Evolutionary conservation across 192 early-diverging fungal species (phyloP).

Genomic region (Backusella mclennaniae): DNA sequence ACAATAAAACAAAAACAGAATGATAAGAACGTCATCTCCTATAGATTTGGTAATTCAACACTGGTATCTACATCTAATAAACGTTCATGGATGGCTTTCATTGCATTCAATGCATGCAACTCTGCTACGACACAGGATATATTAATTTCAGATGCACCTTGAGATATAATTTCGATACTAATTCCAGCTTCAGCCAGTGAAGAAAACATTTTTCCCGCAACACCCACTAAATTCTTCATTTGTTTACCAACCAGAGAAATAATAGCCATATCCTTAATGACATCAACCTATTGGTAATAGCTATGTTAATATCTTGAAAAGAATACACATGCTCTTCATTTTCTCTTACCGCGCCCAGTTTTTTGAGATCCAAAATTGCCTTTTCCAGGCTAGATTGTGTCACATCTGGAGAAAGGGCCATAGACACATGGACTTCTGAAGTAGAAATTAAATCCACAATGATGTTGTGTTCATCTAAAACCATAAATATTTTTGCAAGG

Average conservation of each 20-base stretch:
- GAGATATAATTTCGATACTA: conserved; percentile 95
- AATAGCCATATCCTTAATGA: conserved; percentile 76
- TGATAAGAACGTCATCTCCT: background rate
- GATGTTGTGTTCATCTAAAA: conserved; percentile 77
- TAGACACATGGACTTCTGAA: conserved; percentile 80
- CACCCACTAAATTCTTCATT: conserved; percentile 89
- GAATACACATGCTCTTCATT: background rate
- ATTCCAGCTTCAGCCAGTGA: conserved; percentile 73
- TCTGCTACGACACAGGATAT: conserved; percentile 87
- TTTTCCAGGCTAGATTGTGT: conserved; percentile 51
- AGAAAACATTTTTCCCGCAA: conserved; percentile 82
- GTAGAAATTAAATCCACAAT: conserved; percentile 86
- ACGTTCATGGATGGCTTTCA: conserved; percentile 79
- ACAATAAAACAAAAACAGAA: background rate
- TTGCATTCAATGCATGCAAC: conserved; percentile 55
- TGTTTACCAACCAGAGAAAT: conserved; percentile 85
- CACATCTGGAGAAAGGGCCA: conserved; percentile 57
- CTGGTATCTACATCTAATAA: conserved; percentile 35
- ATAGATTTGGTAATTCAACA: background rate
- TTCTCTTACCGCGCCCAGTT: conserved; percentile 67
- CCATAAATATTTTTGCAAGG: conserved; percentile 84
- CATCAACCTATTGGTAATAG: conserved; percentile 39
- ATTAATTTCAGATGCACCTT: conserved; percentile 93
- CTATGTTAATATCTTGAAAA: background rate
- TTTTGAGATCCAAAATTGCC: conserved; percentile 67